Evolutionary conservation across 257 asterid species (phyloP), one percentile per base, ranked within the genome.

Genomic region (Primulina eburnea): DNA sequence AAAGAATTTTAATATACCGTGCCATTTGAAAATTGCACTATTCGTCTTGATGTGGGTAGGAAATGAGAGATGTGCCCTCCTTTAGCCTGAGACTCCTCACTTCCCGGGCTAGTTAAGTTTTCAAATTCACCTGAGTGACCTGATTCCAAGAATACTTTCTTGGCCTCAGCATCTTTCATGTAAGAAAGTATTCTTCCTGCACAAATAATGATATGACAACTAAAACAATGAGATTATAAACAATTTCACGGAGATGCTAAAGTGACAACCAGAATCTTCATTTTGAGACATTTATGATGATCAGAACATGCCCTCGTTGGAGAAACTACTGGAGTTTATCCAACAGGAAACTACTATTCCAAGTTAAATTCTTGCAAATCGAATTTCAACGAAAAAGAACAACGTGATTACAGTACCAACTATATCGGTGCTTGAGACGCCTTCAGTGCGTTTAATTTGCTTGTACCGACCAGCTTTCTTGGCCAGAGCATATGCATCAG

Each of bases 371-470:
- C 75, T 18, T 47, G 26, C 50, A 29, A 29, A 16, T 29, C 73
- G 21, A 37, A 72, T 65, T 40, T 16, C 64, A 69, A 43, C 61
- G 21, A 32, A 29, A 43, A 35, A 75, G 79, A 60, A 74, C 35
- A 75, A 69, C 84, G 75, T 53, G 82, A 79, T 71, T 80, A 72
- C 82, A 78, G 68, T 90, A 92, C 98, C 98, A 87, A 92, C 96
- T 77, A 92, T 90, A 83, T 90, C 97, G 40, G 97, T 92, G 87
- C 98, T 90, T 63, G 98, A 92, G 82, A 92, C 97, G 37, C 98
- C 98, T 83, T 92, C 97, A 53, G 98, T 92, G 40, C 97, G 97
- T 79, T 90, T 92, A 60, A 92, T 92, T 85, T 92, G 97, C 86
- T 90, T 88, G 88, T 92, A 92, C 26, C 97, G 95, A 70, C 98